Base-by-base conservation (phyloP, 2,329 filamentous ascomycete genomes). In the Colletotrichum lupini region DNA sequence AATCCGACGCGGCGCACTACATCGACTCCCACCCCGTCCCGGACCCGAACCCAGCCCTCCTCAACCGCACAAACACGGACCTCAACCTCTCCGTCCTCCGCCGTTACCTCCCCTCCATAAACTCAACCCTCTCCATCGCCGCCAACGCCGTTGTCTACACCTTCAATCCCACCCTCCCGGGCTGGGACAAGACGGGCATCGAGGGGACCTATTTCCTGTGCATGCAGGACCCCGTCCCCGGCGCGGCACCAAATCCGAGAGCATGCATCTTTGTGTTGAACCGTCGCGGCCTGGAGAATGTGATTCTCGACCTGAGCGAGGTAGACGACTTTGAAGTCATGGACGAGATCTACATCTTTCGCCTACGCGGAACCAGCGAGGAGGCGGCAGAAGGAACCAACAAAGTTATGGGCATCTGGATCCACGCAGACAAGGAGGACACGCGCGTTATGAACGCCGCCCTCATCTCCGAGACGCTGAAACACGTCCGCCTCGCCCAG, bases 151-250 rank as follows among this genome's bases (percentile, higher is more conserved):
- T 97, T 46, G 89, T 98, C 76, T 98, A 98, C 86, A 90, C 89
- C 60, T 97, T 97, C 84, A 90, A 88, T 74, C 87, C 90, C 59
- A 83, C 87, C 5, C 87, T 90, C 3, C 85, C 89, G 65, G 84
- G 87, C 73, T 98, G 97, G 97, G 93, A 97, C 80, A 97, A 97
- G 85, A 90, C 90, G 58, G 93, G 92, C 68, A 89, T 95, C 12
- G 95, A 98, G 83, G 97, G 97, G 52, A 94, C 94, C 14, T 86
- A 98, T 76, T 99, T 98, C 81, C 90, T 98, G 66, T 97, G 94
- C 85, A 89, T 93, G 75, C 87, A 90, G 79, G 81, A 83, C 76
- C 87, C 83, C 75, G 74, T 85, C 77, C 77, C 80, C 3, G 80
- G 81, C 3, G 82, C 81, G 3, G 82, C 81, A 74, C 76, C 53